Evolutionary conservation across 495 filamentous ascomycete species (phyloP).

Genomic region (Ascobolus immersus): DNA sequence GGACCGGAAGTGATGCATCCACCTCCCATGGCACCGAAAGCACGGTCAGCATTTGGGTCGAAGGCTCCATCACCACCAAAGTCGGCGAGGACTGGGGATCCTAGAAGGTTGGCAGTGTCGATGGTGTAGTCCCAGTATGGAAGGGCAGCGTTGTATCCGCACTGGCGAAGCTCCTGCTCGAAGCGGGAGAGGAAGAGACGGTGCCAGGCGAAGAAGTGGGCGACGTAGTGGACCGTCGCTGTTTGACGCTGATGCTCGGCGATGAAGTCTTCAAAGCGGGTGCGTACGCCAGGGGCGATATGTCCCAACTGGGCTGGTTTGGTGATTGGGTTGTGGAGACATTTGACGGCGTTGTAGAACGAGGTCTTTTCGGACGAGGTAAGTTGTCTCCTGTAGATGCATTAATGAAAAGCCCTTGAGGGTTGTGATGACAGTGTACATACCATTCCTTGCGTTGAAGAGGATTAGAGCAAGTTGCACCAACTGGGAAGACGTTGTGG

Average conservation of each 20-base stretch:
- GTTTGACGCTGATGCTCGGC: conserved; percentile 45
- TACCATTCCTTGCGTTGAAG: no score
- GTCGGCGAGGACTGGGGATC: conserved; percentile 15
- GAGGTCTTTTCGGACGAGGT: conserved; percentile 23
- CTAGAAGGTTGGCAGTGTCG: conserved; percentile 17
- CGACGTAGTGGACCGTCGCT: conserved; percentile 34
- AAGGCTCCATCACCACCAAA: conserved; percentile 22
- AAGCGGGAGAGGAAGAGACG: conserved; percentile 21
- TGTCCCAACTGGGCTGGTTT: conserved; percentile 17
- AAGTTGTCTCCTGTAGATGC: conserved; percentile 31
- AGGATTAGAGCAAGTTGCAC: no score
- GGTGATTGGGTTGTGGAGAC: conserved; percentile 29
- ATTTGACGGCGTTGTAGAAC: conserved; percentile 40
- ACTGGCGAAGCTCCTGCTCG: conserved; percentile 42
- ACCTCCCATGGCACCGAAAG: conserved; percentile 6
- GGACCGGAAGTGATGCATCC: conserved; percentile 21
- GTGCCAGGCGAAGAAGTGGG: conserved; percentile 19
- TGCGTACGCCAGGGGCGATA: conserved; percentile 22
- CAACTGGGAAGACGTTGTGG: no score
- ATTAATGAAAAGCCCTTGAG: no score
- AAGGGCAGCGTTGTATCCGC: conserved; percentile 25
- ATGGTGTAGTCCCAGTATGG: conserved; percentile 21
- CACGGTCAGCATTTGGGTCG: background rate
- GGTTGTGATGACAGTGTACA: no score
- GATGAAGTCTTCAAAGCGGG: conserved; percentile 45